phyloP scores from a whole-genome alignment of 805 yeast species.

The Metschnikowia lunata region DNA sequence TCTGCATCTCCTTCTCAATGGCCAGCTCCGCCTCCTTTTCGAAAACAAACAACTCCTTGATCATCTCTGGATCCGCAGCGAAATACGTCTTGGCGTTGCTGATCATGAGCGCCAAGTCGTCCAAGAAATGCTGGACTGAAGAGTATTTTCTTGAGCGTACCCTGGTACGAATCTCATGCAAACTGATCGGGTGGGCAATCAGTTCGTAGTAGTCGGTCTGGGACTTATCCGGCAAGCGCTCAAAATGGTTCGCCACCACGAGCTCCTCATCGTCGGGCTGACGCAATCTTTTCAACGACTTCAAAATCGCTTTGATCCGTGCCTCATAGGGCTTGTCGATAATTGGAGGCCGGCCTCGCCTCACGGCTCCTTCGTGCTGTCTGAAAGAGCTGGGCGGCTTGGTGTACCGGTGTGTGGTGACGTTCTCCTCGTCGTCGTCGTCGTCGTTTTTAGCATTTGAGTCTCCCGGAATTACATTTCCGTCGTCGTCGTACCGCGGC shows the following conservation, averaged over 20 bases:
- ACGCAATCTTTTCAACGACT: constrained; percentile 71
- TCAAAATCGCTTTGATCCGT: constrained; percentile 80
- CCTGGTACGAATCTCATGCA: constrained; percentile 72
- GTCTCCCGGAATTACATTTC: constrained; percentile 5
- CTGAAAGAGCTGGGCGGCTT: constrained; percentile 1
- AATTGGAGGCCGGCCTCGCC: constrained; percentile 88
- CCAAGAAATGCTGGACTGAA: constrained; percentile 69
- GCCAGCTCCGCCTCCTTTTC: constrained; percentile 57
- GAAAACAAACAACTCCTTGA: constrained; percentile 57
- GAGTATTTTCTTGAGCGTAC: constrained; percentile 81
- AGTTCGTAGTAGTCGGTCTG: constrained; percentile 52
- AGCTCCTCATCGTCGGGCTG: constrained; percentile 45
- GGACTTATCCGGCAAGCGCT: constrained; percentile 70
- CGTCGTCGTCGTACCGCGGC: constrained; percentile 11
- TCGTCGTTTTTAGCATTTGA: constrained; percentile 14
- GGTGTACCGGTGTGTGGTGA: constrained; percentile 5
- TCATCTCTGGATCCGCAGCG: constrained; percentile 49
- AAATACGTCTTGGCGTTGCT: constrained; percentile 63
- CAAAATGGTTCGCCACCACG: constrained; percentile 62
- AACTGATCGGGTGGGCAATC: constrained; percentile 57
- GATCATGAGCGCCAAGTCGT: constrained; percentile 72
- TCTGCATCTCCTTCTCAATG: constrained; percentile 65
- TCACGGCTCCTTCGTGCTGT: constrained; percentile 44
- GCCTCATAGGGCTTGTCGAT: constrained; percentile 90
- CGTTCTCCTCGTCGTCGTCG: constrained; percentile 17